Evolutionary conservation across 2,329 filamentous ascomycete species (phyloP), one percentile per base, ranked within the genome.

Genomic region (Nemania sp.): DNA sequence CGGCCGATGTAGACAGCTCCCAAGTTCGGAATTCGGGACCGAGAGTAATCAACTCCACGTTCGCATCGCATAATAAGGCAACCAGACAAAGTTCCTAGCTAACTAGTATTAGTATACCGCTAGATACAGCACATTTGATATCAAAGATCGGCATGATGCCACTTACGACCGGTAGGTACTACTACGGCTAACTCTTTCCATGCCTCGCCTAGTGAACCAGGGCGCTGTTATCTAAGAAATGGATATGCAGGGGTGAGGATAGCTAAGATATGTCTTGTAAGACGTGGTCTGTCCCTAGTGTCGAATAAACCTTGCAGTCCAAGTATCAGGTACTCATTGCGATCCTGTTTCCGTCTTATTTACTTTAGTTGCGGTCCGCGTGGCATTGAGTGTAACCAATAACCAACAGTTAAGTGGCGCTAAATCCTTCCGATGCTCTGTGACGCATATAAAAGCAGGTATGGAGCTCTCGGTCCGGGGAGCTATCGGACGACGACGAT

Each of bases 201-300:
- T n/a, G n/a, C 7, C 35, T 5, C 15, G 15, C 6, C 5, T 41
- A 41, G 13, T 13, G 15, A 41, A 41, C 35, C 35, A 11, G 13
- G n/a, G 43, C 43, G 3, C 43, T 47, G 20, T 47, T 24, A 22
- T 47, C 43, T 15, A 47, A 47, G 6, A 24, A 20, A 20, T 47
- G 7, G 22, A 10, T 47, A 20, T 51, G 38, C 52, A 62, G 55
- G 57, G 45, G 57, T 45, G 5, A 41, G 18, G 24, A 38, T 22
- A 18, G 64, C 20, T 35, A 57, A 62, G 64, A 43, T 29, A 22
- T 22, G 32, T 32, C 29, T 32, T 32, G 29, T 32, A 32, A 32
- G 29, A 32, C 29, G 29, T 8, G 8, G 4, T 32, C 29, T 32
- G 29, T 32, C 8, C 29, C 29, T 32, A 32, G 29, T 32, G 29